phyloP scores from a whole-genome alignment of 2,329 filamentous ascomycete species.

The Diplodia sapinea region DNA sequence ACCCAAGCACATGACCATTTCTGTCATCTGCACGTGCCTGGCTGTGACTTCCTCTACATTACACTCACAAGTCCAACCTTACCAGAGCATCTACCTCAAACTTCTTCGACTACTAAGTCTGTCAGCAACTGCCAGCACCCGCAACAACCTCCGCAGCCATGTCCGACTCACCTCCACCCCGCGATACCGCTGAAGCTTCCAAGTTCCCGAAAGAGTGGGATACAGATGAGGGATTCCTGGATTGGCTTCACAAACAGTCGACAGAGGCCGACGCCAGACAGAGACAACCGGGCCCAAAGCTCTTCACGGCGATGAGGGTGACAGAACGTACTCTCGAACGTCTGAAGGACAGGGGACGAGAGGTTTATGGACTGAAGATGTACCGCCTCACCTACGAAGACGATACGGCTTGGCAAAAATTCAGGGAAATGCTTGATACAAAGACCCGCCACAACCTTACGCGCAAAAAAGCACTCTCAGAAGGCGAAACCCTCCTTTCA shows the following conservation, averaged over 20 bases:
- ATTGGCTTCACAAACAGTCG: not conserved
- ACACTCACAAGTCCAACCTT: no score
- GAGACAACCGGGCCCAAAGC: not conserved
- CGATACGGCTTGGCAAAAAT: not conserved
- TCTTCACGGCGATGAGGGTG: not conserved
- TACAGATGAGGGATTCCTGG: not conserved
- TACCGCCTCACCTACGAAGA: slow-evolving; percentile 2
- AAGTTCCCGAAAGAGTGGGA: no score
- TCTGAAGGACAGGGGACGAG: not conserved
- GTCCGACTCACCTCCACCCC: not conserved
- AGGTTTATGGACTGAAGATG: not conserved
- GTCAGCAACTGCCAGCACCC: not conserved
- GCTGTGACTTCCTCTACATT: not conserved
- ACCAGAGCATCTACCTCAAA: not conserved
- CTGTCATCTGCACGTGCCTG: not conserved
- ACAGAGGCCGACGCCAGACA: not conserved
- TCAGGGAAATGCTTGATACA: not conserved
- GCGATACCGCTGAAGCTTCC: not conserved
- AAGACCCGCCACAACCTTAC: not conserved
- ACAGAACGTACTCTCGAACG: not conserved
- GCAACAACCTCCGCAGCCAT: not conserved
- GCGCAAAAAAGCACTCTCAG: not conserved
- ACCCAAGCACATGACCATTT: not conserved
- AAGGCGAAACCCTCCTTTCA: not conserved
- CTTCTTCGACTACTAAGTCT: not conserved